Evolutionary conservation across 2,329 filamentous ascomycete genomes (phyloP).

Genomic region (Phyllosticta citribraziliensis): DNA sequence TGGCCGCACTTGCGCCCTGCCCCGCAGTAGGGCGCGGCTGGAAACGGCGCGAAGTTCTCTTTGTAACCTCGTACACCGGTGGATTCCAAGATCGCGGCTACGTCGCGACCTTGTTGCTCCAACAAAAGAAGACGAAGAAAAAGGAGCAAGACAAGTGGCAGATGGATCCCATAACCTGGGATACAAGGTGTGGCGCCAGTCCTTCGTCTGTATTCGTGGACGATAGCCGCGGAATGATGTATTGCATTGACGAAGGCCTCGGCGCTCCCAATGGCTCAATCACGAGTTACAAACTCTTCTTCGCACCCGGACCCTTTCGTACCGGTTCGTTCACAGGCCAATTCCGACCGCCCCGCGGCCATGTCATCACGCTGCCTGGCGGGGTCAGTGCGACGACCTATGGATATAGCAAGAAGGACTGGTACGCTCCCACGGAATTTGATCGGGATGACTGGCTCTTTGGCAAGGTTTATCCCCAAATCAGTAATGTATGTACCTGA

Average conservation of each 20-base stretch:
- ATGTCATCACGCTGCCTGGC: too few relatives aligned
- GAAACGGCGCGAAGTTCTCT: slow-evolving; percentile 10
- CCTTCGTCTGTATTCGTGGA: slow-evolving; percentile 54
- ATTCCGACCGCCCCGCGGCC: slow-evolving; percentile 27
- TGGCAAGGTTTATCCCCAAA: slow-evolving; percentile 27
- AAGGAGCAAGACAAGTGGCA: too few relatives aligned
- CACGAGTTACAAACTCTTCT: slow-evolving; percentile 12
- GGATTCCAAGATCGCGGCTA: slow-evolving; percentile 26
- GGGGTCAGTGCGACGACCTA: too few relatives aligned
- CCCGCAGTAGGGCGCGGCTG: too few relatives aligned
- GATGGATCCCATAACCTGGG: not conserved
- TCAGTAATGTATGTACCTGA: not conserved
- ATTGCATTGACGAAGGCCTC: slow-evolving; percentile 52
- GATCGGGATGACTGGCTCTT: too few relatives aligned
- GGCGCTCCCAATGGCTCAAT: slow-evolving; percentile 40
- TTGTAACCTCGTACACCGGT: slow-evolving; percentile 31
- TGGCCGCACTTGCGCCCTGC: too few relatives aligned
- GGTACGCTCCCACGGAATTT: too few relatives aligned
- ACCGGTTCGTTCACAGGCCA: not conserved
- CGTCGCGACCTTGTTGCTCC: slow-evolving; percentile 31
- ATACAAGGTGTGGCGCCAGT: slow-evolving; percentile 28
- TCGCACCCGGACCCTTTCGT: too few relatives aligned
- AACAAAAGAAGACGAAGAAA: not conserved
- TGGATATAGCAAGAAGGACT: too few relatives aligned
- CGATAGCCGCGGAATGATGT: slow-evolving; percentile 39